These are phyloP conservation scores for Borovskyia barvae DNA, from an alignment of 208 protist genomes.

Conservation along the genomic window DNA sequence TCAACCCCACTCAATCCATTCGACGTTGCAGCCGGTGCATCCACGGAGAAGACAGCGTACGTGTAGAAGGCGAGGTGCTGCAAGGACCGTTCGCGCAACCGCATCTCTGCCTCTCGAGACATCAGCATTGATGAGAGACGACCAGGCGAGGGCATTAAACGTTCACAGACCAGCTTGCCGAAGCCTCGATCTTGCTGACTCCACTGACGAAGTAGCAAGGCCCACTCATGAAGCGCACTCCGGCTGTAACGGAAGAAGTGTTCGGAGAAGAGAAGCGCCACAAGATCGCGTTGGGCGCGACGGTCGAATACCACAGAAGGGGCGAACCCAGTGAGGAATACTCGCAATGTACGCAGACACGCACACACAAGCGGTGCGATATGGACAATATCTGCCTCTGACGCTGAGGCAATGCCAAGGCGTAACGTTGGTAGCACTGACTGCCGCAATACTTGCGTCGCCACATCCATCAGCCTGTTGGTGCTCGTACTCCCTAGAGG, in stretches of 20 bases:
- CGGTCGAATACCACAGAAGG: constrained; percentile 23
- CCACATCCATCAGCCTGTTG: constrained; percentile 27
- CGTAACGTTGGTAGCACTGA: constrained; percentile 35
- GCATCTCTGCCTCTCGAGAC: constrained; percentile 40
- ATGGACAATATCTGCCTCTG: constrained; percentile 36
- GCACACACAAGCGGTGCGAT: constrained; percentile 31
- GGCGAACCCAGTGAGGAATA: constrained; percentile 13
- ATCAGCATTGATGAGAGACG: constrained; percentile 35
- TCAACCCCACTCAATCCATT: no score
- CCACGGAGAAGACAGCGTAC: constrained; percentile 9
- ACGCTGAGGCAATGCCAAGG: constrained; percentile 34
- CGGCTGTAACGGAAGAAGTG: constrained; percentile 48
- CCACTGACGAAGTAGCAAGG: constrained; percentile 27
- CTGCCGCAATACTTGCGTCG: constrained; percentile 27
- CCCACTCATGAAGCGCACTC: constrained; percentile 38
- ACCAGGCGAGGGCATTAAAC: constrained; percentile 16
- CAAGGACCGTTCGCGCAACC: constrained; percentile 30
- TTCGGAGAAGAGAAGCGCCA: constrained; percentile 36
- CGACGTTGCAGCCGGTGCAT: neutral
- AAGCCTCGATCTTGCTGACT: constrained; percentile 3
- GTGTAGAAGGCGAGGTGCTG: constrained; percentile 40
- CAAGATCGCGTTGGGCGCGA: constrained; percentile 38
- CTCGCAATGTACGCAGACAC: constrained; percentile 28
- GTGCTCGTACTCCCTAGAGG: constrained; percentile 21
- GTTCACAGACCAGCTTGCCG: constrained; percentile 17